A percentile compares a stretch with the other conserved stretches of the same genome.
Conservation (phyloP, 2,329 filamentous ascomycete species). For the Zymoseptoria crescenta region DNA sequence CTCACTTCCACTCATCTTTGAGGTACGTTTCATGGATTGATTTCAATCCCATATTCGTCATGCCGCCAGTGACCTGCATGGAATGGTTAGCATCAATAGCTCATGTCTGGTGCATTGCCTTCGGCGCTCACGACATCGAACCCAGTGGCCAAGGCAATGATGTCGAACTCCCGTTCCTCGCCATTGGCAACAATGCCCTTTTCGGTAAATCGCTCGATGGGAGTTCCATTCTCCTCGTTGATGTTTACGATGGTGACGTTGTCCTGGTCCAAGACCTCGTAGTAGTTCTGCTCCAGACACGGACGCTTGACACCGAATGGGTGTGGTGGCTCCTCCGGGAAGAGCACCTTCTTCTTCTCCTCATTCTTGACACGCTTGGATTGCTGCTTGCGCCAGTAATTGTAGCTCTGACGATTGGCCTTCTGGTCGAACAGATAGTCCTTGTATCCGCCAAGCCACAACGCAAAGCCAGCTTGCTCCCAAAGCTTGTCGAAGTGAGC, state of each 20-base stretch:
- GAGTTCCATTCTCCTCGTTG: conserved; percentile 29
- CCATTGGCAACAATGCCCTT: conserved; percentile 38
- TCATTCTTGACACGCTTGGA: conserved; percentile 37
- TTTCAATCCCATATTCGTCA: conserved; percentile 40
- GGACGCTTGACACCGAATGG: conserved; percentile 42
- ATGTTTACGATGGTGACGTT: conserved; percentile 39
- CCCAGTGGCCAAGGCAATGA: conserved; percentile 41
- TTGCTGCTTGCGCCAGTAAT: conserved; percentile 41
- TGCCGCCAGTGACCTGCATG: conserved; percentile 37
- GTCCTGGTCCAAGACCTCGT: conserved; percentile 38
- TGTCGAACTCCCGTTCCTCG: conserved; percentile 37
- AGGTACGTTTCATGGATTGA: conserved; percentile 23
- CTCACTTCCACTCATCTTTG: conserved; percentile 35
- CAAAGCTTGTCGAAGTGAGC: conserved; percentile 37
- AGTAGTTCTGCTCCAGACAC: conserved; percentile 41
- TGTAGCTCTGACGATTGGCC: conserved; percentile 39
- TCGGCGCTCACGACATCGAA: conserved; percentile 33
- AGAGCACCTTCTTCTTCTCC: conserved; percentile 40
- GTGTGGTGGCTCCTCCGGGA: conserved; percentile 38
- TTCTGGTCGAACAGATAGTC: conserved; percentile 32
- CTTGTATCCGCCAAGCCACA: conserved; percentile 26
- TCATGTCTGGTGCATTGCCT: conserved; percentile 18
- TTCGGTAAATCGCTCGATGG: conserved; percentile 36
- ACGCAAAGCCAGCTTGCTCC: conserved; percentile 28
- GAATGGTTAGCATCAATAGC: conserved; percentile 30